These are phyloP conservation scores for Rhizopus microsporus DNA, from an alignment of 371 early-diverging fungal species.

Conservation along the genomic window DNA sequence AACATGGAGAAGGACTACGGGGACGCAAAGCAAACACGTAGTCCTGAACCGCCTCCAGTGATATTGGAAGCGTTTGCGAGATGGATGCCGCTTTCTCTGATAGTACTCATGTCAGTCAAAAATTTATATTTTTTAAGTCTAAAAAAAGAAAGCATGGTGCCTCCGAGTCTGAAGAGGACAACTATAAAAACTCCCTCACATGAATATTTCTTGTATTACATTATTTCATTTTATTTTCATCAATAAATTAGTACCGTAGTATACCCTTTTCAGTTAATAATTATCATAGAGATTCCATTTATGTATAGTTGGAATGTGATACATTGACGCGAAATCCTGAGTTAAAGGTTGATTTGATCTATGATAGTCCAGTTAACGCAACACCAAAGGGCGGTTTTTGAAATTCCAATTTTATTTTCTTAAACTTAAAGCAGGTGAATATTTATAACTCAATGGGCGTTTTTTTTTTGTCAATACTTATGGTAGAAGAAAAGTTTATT, in stretches of 20 bases:
- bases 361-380: not conserved
- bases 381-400: slow-evolving; percentile 5
- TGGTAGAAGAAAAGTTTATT: slow-evolving; percentile 3
- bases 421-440: not conserved
- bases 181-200: not conserved
- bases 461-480: slow-evolving; percentile 1
- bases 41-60: no score
- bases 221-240: no score
- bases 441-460: slow-evolving; percentile 7
- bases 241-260: not conserved
- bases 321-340: not conserved
- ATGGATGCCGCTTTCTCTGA: not conserved
- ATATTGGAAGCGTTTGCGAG: slow-evolving; percentile 1
- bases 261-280: not conserved
- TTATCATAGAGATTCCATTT: not conserved
- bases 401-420: no score
- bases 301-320: not conserved
- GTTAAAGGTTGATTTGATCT: not conserved
- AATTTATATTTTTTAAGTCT: not conserved
- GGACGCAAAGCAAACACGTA: no score
- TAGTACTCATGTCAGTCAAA: not conserved
- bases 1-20: no score
- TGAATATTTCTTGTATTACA: not conserved
- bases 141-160: not conserved
- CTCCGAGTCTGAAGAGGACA: slow-evolving; percentile 1